Conservation (phyloP, 176 grass and related monocot genomes). For the Canna indica region DNA sequence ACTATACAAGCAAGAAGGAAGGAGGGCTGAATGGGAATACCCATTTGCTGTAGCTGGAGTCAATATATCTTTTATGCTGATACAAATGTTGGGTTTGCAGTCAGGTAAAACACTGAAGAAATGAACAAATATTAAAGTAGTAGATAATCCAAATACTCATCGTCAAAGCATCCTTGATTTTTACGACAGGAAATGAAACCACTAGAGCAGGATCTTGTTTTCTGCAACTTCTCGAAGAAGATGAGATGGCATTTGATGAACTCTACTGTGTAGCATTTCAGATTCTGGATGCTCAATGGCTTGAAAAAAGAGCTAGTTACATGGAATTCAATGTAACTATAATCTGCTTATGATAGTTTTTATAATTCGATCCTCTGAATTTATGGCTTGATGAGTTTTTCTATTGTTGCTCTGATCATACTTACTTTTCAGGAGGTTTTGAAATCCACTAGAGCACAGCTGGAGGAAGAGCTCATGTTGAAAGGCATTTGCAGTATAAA, state of each 20-base stretch:
- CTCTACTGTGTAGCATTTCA: slow-evolving; percentile 85
- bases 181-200: background rate
- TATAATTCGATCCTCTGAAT: background rate
- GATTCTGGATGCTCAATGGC: slow-evolving; percentile 88
- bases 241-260: slow-evolving; percentile 91
- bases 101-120: slow-evolving; percentile 34
- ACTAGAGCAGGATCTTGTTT: background rate
- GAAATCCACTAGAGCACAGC: slow-evolving; percentile 48
- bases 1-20: slow-evolving; percentile 64
- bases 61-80: slow-evolving; percentile 94
- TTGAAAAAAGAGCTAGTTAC: slow-evolving; percentile 85
- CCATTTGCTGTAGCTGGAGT: slow-evolving; percentile 91
- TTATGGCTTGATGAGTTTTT: background rate
- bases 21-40: slow-evolving; percentile 75
- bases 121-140: background rate
- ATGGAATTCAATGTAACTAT: slow-evolving; percentile 91
- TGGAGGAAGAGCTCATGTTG: slow-evolving; percentile 53
- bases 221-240: slow-evolving; percentile 32
- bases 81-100: slow-evolving; percentile 96
- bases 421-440: slow-evolving; percentile 57
- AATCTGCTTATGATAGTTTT: background rate
- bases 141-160: background rate
- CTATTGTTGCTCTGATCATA: background rate
- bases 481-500: slow-evolving; percentile 38
- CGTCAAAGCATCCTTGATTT: background rate